phyloP scores from a whole-genome alignment of 1,284 basidiomycete genomes.

The Vanrija sp. region DNA sequence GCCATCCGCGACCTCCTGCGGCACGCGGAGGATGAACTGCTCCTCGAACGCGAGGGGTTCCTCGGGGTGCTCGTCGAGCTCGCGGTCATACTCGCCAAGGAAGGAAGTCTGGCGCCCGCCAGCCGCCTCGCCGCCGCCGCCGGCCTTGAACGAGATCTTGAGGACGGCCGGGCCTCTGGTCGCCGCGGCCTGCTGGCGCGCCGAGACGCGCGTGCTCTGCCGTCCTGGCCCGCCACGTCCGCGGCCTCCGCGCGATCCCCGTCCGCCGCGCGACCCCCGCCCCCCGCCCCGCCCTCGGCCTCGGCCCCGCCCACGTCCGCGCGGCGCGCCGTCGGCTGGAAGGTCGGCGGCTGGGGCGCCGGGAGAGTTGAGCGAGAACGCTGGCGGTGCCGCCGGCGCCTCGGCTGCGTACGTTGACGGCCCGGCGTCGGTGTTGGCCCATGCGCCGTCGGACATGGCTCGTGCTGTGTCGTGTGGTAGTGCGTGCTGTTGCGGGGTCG shows the following conservation, averaged over 20 bases:
- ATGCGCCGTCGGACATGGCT: too few species aligned
- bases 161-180: constrained; percentile 18
- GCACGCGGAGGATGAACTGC: constrained; percentile 91
- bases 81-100: constrained; percentile 82
- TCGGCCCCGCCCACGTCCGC: constrained; percentile 19
- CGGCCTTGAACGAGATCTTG: constrained; percentile 39
- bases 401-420: too few species aligned
- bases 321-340: background rate
- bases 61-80: constrained; percentile 92
- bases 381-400: too few species aligned
- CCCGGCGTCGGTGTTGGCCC: too few species aligned
- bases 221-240: constrained; percentile 3
- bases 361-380: too few species aligned
- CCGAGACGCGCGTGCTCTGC: constrained; percentile 13
- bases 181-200: constrained; percentile 9
- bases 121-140: constrained; percentile 14
- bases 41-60: constrained; percentile 86
- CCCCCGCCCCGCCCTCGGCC: constrained; percentile 14
- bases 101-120: constrained; percentile 59
- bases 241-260: constrained; percentile 8
- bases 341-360: background rate
- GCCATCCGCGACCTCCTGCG: constrained; percentile 57
- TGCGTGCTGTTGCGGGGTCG: too few species aligned
- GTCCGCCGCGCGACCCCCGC: constrained; percentile 7
- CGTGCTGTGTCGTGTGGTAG: too few species aligned